Evolutionary conservation across 345 rosid genomes (phyloP).

Genomic region (Excoecaria cochinchinensis): DNA sequence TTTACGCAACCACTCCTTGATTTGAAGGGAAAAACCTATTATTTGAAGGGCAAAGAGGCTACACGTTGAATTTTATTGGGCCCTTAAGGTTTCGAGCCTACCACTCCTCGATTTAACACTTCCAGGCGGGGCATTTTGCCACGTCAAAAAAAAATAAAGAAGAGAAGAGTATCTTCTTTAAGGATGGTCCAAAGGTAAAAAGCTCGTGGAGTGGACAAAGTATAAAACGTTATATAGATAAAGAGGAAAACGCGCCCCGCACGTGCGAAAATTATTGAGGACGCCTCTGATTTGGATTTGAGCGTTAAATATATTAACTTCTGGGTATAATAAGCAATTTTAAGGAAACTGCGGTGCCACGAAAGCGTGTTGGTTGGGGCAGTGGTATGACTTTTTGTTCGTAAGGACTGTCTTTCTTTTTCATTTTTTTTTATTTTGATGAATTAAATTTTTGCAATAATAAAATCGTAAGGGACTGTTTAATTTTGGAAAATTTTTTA

Average conservation of each 20-base stretch:
- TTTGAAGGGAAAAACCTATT: neutral
- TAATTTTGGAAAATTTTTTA: too few relatives aligned
- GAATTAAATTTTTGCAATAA: too few relatives aligned
- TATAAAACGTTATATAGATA: neutral
- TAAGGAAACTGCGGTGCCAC: neutral
- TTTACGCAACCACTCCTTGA: slow-evolving; percentile 21
- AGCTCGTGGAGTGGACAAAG: neutral
- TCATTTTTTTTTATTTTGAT: too few relatives aligned
- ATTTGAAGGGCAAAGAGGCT: neutral
- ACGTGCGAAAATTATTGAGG: neutral
- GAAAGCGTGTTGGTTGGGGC: neutral
- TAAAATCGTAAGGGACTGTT: too few relatives aligned
- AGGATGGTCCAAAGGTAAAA: neutral
- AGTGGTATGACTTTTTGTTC: too few relatives aligned
- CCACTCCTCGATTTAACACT: neutral
- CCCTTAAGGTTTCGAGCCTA: neutral
- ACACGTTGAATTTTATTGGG: neutral
- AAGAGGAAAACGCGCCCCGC: neutral
- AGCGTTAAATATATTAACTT: neutral
- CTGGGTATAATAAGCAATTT: neutral
- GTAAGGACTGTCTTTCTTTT: too few relatives aligned
- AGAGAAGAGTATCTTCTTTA: neutral
- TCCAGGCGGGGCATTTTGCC: neutral
- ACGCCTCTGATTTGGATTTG: neutral
- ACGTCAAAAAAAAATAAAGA: neutral